Evolutionary conservation across 1,284 basidiomycete species (phyloP).

Genomic region (Jaminaea rosea): DNA sequence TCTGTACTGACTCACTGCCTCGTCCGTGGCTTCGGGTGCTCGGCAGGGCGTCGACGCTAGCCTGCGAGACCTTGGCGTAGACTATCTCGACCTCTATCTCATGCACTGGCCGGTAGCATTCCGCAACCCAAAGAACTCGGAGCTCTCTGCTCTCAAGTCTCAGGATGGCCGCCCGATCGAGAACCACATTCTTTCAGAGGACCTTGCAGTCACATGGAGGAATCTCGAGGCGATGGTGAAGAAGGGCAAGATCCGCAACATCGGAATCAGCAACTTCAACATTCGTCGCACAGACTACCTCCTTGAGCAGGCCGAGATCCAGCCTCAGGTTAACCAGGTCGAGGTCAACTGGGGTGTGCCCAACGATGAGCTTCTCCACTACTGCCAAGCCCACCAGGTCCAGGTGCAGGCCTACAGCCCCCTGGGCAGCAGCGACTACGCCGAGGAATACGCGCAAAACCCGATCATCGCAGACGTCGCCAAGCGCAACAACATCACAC

Average conservation of each 20-base stretch:
- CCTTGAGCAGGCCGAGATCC: constrained; percentile 18
- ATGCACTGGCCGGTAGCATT: constrained; percentile 60
- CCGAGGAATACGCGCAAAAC: constrained; percentile 23
- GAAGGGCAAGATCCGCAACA: constrained; percentile 40
- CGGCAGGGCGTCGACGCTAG: constrained; percentile 59
- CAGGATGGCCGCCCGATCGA: constrained; percentile 54
- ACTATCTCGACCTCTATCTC: constrained; percentile 71
- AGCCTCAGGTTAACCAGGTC: constrained; percentile 39
- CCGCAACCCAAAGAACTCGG: constrained; percentile 30
- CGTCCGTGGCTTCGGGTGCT: not conserved
- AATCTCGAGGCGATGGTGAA: constrained; percentile 39
- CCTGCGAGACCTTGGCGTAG: constrained; percentile 61
- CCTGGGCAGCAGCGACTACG: constrained; percentile 29
- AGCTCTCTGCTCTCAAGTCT: constrained; percentile 25
- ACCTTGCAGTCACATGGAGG: constrained; percentile 33
- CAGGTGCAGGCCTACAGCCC: constrained; percentile 36
- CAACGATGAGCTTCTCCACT: constrained; percentile 68
- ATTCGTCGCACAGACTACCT: constrained; percentile 29
- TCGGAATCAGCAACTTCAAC: constrained; percentile 57
- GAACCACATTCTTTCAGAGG: constrained; percentile 55
- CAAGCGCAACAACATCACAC: constrained; percentile 30
- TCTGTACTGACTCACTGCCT: not conserved
- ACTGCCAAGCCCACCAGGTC: constrained; percentile 50
- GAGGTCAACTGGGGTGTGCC: constrained; percentile 50
- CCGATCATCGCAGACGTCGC: constrained; percentile 31